Evolutionary conservation across 2,329 filamentous ascomycete species (phyloP), one percentile per base, ranked within the genome.

Genomic region (Ceratocystiopsis minuta): DNA sequence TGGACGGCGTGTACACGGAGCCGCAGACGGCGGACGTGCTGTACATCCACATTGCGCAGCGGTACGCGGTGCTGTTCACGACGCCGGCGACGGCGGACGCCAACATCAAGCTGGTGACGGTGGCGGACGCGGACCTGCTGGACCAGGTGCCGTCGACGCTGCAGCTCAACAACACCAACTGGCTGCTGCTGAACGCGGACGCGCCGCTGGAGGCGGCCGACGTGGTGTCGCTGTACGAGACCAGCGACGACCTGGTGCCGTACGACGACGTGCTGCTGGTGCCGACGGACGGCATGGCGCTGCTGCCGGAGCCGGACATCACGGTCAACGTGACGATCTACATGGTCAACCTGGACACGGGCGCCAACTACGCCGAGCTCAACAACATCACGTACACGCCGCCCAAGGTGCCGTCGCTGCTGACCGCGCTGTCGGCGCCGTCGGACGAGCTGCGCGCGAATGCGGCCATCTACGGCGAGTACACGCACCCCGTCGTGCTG

Each of bases 351-450:
- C 66, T 85, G 12, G 66, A 65, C 34, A 51, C 42, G 12, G 48
- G 48, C 43, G 31, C 32, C 39, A 67, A 66, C 54, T 66, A 66
- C 43, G 77, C 74, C 46, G 77, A 78, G 59, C 73, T 82, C 61
- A 87, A 88, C 63, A 77, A 82, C 57, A 72, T 84, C 48, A 84
- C 80, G 28, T 93, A 87, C 56, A 69, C 71, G 4, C 43, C 60
- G 0, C 83, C 81, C 39, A 82, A 83, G 55, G 84, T 92, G 0
- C 86, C 85, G 0, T 76, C 79, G 0, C 65, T 93, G 0, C 92
- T 86, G 64, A 84, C 80, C 0, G 82, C 70, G 1, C 64, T 92
- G 4, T 75, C 72, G 0, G 60, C 74, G 1, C 41, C 39, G 38
- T 73, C 72, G 16, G 6, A 18, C 35, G 60, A 81, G 40, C 60